Conservation (phyloP, 1,284 basidiomycete species). For the Apiotrichum akiyoshidainum region DNA sequence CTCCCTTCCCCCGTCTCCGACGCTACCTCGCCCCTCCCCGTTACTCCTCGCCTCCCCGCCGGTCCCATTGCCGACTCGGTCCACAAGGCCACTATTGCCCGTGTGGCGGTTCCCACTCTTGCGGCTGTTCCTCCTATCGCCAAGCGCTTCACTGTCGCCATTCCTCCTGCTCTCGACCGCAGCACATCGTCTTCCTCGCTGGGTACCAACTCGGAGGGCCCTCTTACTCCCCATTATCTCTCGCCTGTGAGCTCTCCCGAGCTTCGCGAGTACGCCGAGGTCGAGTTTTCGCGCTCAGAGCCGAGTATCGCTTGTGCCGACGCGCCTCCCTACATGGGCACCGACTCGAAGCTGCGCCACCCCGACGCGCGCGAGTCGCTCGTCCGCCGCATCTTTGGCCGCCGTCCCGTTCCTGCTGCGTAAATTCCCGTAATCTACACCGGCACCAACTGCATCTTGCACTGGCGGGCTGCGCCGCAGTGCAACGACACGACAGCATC, state of each 20-base stretch:
- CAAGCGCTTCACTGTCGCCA: not conserved
- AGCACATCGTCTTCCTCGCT: slow-evolving; percentile 49
- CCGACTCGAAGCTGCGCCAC: slow-evolving; percentile 1
- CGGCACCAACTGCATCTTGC: not conserved
- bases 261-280: not conserved
- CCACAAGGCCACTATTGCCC: slow-evolving; percentile 13
- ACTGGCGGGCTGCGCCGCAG: not conserved
- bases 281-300: not conserved
- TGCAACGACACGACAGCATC: not conserved
- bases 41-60: slow-evolving; percentile 30
- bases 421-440: not conserved
- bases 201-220: slow-evolving; percentile 38
- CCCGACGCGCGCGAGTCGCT: slow-evolving; percentile 17
- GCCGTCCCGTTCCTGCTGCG: slow-evolving; percentile 3
- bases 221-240: slow-evolving; percentile 29
- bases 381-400: slow-evolving; percentile 15
- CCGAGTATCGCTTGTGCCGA: slow-evolving; percentile 4
- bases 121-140: not conserved
- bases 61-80: slow-evolving; percentile 8
- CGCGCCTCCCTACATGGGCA: slow-evolving; percentile 2
- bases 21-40: slow-evolving; percentile 33
- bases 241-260: slow-evolving; percentile 1
- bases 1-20: slow-evolving; percentile 27
- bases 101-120: not conserved
- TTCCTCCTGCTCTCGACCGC: slow-evolving; percentile 48